These are phyloP conservation scores for Cladophialophora carrionii DNA, from an alignment of 2,329 filamentous ascomycete species.

Conservation along the genomic window DNA sequence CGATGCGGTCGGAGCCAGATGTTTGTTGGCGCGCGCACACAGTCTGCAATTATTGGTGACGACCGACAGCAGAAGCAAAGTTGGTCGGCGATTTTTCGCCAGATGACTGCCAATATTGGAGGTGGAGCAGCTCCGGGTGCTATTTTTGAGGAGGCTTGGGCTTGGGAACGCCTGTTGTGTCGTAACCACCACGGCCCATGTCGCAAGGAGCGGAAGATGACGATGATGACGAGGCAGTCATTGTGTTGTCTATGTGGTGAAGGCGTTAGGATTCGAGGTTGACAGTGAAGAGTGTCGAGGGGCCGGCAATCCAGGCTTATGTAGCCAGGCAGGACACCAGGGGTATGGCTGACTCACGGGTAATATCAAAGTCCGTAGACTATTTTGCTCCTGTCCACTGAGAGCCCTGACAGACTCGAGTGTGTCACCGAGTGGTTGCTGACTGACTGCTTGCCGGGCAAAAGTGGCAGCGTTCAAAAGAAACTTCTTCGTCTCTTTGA, in stretches of 20 bases:
- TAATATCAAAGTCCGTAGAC: slow-evolving; percentile 22
- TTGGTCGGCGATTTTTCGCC: slow-evolving; percentile 9
- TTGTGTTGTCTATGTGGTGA: slow-evolving; percentile 30
- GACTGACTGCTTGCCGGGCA: slow-evolving; percentile 25
- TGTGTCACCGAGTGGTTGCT: slow-evolving; percentile 31
- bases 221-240: slow-evolving; percentile 35
- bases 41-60: slow-evolving; percentile 6
- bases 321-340: slow-evolving; percentile 25
- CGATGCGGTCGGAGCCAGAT: slow-evolving; percentile 1
- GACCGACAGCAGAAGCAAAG: slow-evolving; percentile 24
- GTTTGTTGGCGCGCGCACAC: slow-evolving; percentile 4
- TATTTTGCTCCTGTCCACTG: slow-evolving; percentile 23
- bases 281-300: slow-evolving; percentile 3
- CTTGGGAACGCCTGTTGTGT: slow-evolving; percentile 57
- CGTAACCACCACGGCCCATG: slow-evolving; percentile 57
- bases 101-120: slow-evolving; percentile 1
- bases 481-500: slow-evolving; percentile 10
- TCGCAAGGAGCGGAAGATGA: slow-evolving; percentile 42
- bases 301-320: slow-evolving; percentile 20
- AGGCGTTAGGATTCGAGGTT: slow-evolving; percentile 29
- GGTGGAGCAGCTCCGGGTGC: neutral
- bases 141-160: slow-evolving; percentile 48
- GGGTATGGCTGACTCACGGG: slow-evolving; percentile 29
- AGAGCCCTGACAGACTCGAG: slow-evolving; percentile 7
- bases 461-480: slow-evolving; percentile 26